Percentiles rank a stretch among this genome's conserved stretches.
Evolutionary conservation across 495 filamentous ascomycete genomes (phyloP).

Genomic region (Penicillium longicatenatum): DNA sequence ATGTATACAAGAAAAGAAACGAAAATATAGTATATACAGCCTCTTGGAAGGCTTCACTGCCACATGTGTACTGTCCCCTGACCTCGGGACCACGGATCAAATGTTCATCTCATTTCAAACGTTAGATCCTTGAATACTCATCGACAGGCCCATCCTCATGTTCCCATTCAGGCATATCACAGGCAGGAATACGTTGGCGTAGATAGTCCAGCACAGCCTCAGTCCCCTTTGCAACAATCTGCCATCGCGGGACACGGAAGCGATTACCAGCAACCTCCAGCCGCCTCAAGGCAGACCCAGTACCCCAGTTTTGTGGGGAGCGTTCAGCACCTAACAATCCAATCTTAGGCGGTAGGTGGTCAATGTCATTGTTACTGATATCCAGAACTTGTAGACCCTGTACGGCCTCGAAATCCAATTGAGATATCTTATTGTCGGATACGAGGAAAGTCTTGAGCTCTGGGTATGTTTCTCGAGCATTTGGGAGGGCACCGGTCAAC

Average conservation of each 20-base stretch:
- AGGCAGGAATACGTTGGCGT: constrained; percentile 71
- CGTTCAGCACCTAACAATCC: constrained; percentile 66
- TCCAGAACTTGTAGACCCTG: constrained; percentile 76
- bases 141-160: constrained; percentile 22
- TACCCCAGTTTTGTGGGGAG: constrained; percentile 38
- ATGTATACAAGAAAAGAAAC: constrained; percentile 4
- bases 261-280: constrained; percentile 76
- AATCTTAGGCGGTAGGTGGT: constrained; percentile 71
- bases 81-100: too few relatives aligned
- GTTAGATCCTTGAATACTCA: constrained; percentile 8
- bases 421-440: constrained; percentile 73
- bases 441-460: constrained; percentile 65
- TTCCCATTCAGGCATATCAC: constrained; percentile 52
- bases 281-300: constrained; percentile 43
- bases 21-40: constrained; percentile 9
- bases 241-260: constrained; percentile 86
- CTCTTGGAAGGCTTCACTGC: too few relatives aligned
- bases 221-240: constrained; percentile 83
- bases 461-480: constrained; percentile 60
- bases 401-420: constrained; percentile 71
- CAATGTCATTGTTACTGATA: constrained; percentile 80
- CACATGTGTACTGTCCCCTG: too few relatives aligned
- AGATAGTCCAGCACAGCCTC: constrained; percentile 85
- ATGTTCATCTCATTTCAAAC: too few relatives aligned
- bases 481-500: constrained; percentile 64